These are phyloP conservation scores for Prunus davidiana DNA, from an alignment of 306 rosid genomes.

Conservation along the genomic window DNA sequence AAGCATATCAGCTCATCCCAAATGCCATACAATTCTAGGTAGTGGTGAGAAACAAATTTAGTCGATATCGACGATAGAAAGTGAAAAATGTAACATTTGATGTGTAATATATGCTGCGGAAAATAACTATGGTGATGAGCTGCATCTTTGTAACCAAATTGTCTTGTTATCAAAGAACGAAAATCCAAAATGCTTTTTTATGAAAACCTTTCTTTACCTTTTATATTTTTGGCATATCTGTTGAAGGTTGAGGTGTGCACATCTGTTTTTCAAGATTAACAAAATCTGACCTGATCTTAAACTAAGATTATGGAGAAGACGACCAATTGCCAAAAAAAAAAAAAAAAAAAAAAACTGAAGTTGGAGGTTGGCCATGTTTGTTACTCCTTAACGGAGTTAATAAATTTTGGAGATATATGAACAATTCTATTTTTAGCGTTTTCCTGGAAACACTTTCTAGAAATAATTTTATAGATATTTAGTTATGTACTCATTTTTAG, in stretches of 20 bases:
- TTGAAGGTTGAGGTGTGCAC: not conserved
- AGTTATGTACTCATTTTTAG: no score
- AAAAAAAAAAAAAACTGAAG: no score
- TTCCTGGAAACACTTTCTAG: no score
- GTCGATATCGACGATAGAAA: not conserved
- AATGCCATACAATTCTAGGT: not conserved
- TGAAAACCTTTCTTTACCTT: not conserved
- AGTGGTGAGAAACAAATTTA: not conserved
- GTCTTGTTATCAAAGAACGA: not conserved
- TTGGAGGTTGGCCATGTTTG: no score
- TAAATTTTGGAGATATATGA: no score
- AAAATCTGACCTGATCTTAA: no score
- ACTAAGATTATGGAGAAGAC: no score
- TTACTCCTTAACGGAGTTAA: no score
- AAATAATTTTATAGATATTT: no score
- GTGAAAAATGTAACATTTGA: not conserved
- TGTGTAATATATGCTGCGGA: not conserved
- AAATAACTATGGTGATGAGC: not conserved
- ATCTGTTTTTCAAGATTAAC: no score
- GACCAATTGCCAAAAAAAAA: no score
- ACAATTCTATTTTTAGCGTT: no score
- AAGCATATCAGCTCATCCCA: not conserved
- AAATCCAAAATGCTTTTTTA: not conserved
- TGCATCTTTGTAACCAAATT: not conserved
- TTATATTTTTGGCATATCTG: not conserved